These are phyloP conservation scores for Saturnispora zaruensis DNA, from an alignment of 805 yeast genomes.

Conservation along the genomic window DNA sequence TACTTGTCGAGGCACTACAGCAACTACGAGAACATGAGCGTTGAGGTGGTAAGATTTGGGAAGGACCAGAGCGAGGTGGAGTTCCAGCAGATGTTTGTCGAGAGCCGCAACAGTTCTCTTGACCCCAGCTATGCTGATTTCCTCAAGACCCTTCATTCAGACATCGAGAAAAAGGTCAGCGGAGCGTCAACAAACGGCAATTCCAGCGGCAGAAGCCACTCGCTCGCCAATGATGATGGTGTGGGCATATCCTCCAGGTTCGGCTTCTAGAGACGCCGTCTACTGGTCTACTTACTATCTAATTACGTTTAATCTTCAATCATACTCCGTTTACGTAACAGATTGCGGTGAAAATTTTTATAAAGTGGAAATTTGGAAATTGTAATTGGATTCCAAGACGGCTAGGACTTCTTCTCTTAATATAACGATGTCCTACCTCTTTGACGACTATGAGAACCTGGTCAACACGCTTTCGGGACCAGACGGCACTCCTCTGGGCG, in stretches of 20 bases:
- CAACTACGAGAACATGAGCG: slow-evolving; percentile 34
- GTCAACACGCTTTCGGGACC: slow-evolving; percentile 2
- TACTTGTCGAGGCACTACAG: slow-evolving; percentile 39
- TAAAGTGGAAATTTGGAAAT: not conserved
- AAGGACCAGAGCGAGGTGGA: slow-evolving; percentile 51
- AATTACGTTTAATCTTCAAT: not conserved
- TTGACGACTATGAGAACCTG: slow-evolving; percentile 12
- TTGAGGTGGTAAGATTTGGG: slow-evolving; percentile 58
- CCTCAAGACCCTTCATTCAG: slow-evolving; percentile 58
- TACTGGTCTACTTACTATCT: not conserved
- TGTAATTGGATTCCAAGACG: not conserved
- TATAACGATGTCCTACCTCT: slow-evolving; percentile 6
- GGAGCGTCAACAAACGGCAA: not conserved
- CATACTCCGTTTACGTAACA: not conserved
- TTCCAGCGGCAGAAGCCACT: not conserved
- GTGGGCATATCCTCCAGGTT: slow-evolving; percentile 10
- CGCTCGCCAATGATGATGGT: slow-evolving; percentile 9
- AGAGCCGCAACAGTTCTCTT: slow-evolving; percentile 55
- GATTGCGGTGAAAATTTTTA: not conserved
- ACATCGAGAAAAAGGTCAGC: slow-evolving; percentile 42
- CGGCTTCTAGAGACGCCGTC: slow-evolving; percentile 6
- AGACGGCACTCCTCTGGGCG: not conserved
- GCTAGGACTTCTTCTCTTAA: not conserved
- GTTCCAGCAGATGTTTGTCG: slow-evolving; percentile 57
- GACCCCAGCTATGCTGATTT: slow-evolving; percentile 57